Conservation (phyloP, 208 protist species). For the Acanthamoeba divionensis region DNA sequence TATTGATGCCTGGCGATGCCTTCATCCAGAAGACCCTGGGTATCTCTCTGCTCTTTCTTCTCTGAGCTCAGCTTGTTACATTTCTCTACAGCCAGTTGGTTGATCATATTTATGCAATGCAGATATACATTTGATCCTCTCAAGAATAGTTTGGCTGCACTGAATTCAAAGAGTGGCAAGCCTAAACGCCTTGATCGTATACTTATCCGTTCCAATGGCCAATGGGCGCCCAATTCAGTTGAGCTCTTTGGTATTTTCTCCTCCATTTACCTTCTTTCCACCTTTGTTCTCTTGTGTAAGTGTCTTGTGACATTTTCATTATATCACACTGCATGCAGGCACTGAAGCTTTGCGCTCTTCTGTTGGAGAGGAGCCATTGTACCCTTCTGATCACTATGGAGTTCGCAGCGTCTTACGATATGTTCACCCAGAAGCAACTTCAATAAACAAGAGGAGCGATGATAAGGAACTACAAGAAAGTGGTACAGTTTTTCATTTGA, state of each 20-base stretch:
- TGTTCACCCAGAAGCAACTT: too few relatives aligned
- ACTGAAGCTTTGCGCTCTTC: background rate
- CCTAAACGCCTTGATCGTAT: conserved; percentile 6
- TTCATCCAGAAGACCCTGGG: conserved; percentile 11
- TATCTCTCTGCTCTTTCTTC: too few relatives aligned
- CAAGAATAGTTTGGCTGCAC: background rate
- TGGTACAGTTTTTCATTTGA: too few relatives aligned
- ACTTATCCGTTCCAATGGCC: background rate
- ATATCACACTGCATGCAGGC: background rate
- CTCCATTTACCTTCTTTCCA: too few relatives aligned
- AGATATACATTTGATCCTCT: conserved; percentile 40
- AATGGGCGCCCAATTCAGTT: background rate
- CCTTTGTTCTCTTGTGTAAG: too few relatives aligned
- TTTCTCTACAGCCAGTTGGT: too few relatives aligned
- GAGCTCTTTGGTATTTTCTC: conserved; percentile 12
- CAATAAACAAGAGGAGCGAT: too few relatives aligned
- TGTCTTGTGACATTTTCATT: background rate
- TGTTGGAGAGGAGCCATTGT: background rate
- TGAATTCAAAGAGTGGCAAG: background rate
- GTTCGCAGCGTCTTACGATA: background rate
- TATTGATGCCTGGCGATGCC: conserved; percentile 11
- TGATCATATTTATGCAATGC: background rate
- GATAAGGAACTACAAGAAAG: too few relatives aligned
- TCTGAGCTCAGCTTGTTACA: too few relatives aligned
- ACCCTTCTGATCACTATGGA: conserved; percentile 29